These are phyloP conservation scores for Kodamaea kakaduensis DNA, from an alignment of 805 yeast species.

Conservation along the genomic window DNA sequence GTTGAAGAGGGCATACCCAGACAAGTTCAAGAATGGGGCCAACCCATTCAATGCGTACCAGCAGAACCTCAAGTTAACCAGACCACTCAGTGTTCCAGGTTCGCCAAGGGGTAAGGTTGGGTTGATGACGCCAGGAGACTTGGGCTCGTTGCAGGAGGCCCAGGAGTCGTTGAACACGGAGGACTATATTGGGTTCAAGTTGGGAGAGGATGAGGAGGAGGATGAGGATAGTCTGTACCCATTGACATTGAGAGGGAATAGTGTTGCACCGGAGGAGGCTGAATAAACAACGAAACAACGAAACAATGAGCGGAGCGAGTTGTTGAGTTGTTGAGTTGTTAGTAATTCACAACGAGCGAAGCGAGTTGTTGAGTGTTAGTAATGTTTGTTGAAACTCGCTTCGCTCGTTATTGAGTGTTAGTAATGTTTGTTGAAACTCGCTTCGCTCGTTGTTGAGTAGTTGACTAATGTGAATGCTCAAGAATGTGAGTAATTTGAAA, in stretches of 20 bases:
- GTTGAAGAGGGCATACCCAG: conserved; percentile 90
- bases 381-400: too few relatives aligned
- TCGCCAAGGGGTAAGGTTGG: conserved; percentile 78
- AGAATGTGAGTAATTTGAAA: too few relatives aligned
- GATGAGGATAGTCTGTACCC: conserved; percentile 38
- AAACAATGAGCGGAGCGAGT: too few relatives aligned
- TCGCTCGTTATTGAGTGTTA: too few relatives aligned
- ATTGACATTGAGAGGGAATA: conserved; percentile 46
- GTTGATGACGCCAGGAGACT: conserved; percentile 95
- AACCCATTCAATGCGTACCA: conserved; percentile 44
- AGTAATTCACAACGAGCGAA: too few relatives aligned
- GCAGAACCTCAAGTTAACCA: conserved; percentile 65
- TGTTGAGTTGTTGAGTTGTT: too few relatives aligned
- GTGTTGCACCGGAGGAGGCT: conserved; percentile 34
- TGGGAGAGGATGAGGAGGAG: conserved; percentile 41
- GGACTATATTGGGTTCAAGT: conserved; percentile 65
- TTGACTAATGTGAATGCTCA: too few relatives aligned
- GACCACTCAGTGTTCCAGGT: conserved; percentile 96
- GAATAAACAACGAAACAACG: too few relatives aligned
- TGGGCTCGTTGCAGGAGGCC: conserved; percentile 93
- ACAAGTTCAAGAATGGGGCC: conserved; percentile 56
- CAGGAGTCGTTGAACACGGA: conserved; percentile 64
- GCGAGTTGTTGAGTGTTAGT: too few relatives aligned
- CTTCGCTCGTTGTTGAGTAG: too few relatives aligned
- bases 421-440: too few relatives aligned